phyloP scores from a whole-genome alignment of 192 early-diverging fungal genomes.

The Podila verticillata region DNA sequence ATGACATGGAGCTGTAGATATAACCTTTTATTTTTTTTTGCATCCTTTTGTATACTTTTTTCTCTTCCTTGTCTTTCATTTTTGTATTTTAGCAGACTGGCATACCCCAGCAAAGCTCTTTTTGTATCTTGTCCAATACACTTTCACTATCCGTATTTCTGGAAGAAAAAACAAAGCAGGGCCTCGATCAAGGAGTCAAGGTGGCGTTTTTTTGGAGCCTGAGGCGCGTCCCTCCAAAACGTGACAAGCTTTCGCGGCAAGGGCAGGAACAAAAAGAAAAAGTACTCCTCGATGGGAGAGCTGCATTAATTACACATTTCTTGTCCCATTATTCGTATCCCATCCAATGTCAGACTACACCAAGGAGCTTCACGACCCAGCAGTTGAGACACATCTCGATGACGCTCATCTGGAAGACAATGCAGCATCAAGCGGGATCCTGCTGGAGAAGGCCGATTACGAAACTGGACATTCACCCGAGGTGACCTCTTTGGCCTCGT shows the following conservation, averaged over 20 bases:
- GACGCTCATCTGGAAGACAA: constrained; percentile 27
- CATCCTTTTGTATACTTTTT: neutral
- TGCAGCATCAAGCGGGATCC: constrained; percentile 22
- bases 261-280: no score
- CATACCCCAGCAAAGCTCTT: neutral
- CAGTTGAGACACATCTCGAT: constrained; percentile 28
- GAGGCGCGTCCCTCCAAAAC: no score
- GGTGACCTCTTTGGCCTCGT: constrained; percentile 35
- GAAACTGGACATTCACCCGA: constrained; percentile 37
- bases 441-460: constrained; percentile 35
- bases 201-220: no score
- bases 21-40: neutral
- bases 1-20: constrained; percentile 43
- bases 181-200: no score
- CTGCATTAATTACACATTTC: no score
- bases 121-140: neutral
- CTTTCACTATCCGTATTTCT: no score
- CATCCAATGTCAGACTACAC: constrained; percentile 27
- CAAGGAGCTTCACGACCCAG: constrained; percentile 29
- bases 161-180: no score
- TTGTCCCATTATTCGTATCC: no score
- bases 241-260: no score
- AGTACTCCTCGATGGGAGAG: no score
- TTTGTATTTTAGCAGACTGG: neutral
- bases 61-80: neutral